Base-by-base conservation (phyloP, 768 basidiomycete genomes). In the Polyporus arcularius region DNA sequence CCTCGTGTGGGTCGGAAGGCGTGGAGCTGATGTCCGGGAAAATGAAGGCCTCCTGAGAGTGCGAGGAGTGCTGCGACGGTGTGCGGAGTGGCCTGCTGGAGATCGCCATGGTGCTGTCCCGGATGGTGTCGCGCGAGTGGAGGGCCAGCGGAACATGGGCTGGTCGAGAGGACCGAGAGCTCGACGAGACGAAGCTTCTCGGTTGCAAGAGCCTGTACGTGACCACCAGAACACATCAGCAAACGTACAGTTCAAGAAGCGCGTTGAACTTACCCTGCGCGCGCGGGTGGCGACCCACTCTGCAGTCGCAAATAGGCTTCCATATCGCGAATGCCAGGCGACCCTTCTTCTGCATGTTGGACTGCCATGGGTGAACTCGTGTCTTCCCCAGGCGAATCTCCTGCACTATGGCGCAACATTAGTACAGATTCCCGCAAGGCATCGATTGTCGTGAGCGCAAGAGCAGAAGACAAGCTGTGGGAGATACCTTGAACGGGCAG, bases 101-200 rank as follows among this genome's bases (percentile, higher is more conserved):
- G 3, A 92, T 77, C 53, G 86, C 79, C 69, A 92, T 79, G 0
- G 90, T 91, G 63, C 75, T 80, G 38, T 83, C 77, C 16, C 90
- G 84, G 61, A 92, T 92, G 31, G 80, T 78, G 63, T 81, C 81
- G 63, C 85, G 85, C 1, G 85, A 84, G 65, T 85, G 88, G 9
- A 82, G 76, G 8, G 70, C 52, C 7, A 58, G 56, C 12, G 62
- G 62, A 30, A 61, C 45, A 47, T 61, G 56, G 32, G 60, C 61
- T 11, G 68, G 63, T 21, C 63, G 55, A 16, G 68, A 64, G 26
- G 65, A 59, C 55, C 42, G 64, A 18, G 73, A 63, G 55, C 68
- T 50, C 55, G 68, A 68, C 43, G 73, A 69, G 67, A 73, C 61
- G 68, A 79, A 84, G 62, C 80, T 82, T 62, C 75, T 78, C 16